phyloP scores from a whole-genome alignment of 2,329 filamentous ascomycete species.

The Claviceps sorghi region DNA sequence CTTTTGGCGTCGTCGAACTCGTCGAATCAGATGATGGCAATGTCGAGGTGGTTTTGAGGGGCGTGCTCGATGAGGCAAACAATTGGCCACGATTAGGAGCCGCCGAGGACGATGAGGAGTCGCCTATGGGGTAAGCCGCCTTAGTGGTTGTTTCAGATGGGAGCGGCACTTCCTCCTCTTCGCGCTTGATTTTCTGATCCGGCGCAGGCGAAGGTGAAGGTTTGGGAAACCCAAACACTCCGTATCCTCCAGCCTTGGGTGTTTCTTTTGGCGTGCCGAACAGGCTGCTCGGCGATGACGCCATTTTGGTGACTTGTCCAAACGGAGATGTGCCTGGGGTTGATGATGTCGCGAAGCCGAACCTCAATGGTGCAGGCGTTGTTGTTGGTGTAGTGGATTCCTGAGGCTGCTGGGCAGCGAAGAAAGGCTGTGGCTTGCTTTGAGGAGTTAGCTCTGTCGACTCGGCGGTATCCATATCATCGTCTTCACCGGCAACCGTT shows the following conservation, averaged over 20 bases:
- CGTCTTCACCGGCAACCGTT: conserved; percentile 28
- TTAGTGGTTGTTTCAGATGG: conserved; percentile 44
- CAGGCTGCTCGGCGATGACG: conserved; percentile 12
- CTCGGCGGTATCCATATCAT: conserved; percentile 34
- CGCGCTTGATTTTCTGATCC: conserved; percentile 22
- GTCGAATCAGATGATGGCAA: conserved; percentile 27
- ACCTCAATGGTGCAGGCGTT: conserved; percentile 35
- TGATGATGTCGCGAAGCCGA: conserved; percentile 24
- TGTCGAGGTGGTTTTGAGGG: conserved; percentile 21
- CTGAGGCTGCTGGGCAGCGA: conserved; percentile 13
- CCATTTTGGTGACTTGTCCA: conserved; percentile 19
- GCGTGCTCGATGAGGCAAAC: conserved; percentile 15
- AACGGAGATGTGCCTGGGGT: conserved; percentile 19
- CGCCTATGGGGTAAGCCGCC: conserved; percentile 31
- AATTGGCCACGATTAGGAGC: conserved; percentile 22
- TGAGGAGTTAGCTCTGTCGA: conserved; percentile 21
- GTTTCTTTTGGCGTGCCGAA: conserved; percentile 18
- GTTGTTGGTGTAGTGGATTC: conserved; percentile 35
- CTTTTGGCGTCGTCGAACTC: conserved; percentile 11
- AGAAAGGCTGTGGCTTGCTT: conserved; percentile 21
- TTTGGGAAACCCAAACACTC: conserved; percentile 13
- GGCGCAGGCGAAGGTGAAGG: conserved; percentile 3
- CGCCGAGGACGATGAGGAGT: conserved; percentile 38
- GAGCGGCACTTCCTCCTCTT: conserved; percentile 27
- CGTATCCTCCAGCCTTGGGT: conserved; percentile 11